Conservation (phyloP, 345 rosid genomes). For the Rubroshorea leprosula region DNA sequence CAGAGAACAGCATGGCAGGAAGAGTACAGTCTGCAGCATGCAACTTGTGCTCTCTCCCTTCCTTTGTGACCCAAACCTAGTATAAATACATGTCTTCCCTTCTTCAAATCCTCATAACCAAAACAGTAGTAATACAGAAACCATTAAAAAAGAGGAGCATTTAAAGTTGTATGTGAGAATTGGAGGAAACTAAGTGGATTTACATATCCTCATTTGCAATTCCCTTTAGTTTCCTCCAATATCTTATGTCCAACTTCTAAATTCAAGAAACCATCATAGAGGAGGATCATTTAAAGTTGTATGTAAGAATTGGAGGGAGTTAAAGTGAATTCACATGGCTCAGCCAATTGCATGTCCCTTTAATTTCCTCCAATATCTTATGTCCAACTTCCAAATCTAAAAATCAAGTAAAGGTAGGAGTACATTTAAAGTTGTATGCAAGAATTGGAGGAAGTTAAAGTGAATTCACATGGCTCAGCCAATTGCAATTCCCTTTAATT, state of each 20-base stretch:
- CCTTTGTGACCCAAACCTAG: background rate
- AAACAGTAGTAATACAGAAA: background rate
- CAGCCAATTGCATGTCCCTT: background rate
- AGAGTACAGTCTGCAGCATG: too few relatives aligned
- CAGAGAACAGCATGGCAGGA: too few relatives aligned
- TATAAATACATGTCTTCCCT: background rate
- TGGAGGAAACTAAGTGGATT: too few relatives aligned
- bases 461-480: background rate
- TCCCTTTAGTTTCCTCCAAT: slow-evolving; percentile 20
- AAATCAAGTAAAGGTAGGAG: background rate
- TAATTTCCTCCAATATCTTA: slow-evolving; percentile 23
- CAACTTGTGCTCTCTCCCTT: background rate
- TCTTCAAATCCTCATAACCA: background rate
- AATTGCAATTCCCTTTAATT: slow-evolving; percentile 6
- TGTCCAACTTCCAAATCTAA: slow-evolving; percentile 1
- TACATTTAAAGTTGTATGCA: background rate
- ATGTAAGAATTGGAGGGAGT: slow-evolving; percentile 14
- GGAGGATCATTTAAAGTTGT: background rate
- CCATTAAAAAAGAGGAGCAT: too few relatives aligned
- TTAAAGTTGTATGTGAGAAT: too few relatives aligned
- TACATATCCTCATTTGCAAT: background rate
- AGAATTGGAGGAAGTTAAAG: background rate
- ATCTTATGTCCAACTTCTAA: slow-evolving; percentile 10
- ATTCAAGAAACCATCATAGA: background rate
- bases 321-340: background rate